Base-by-base conservation (phyloP, 768 basidiomycete species). In the Boletus vermiculosoides region DNA sequence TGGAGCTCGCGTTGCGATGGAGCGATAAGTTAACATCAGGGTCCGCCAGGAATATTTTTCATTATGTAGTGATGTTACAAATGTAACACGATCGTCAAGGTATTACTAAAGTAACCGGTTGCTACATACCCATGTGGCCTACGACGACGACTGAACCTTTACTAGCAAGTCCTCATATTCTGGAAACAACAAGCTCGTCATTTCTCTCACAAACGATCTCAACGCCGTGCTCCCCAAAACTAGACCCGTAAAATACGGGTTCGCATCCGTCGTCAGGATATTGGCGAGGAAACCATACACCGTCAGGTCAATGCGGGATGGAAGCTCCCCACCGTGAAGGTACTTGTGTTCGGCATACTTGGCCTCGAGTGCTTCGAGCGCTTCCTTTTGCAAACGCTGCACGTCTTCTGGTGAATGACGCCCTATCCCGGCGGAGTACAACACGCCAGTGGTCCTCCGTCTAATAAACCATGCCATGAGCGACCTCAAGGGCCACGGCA, bases 381-480 rank as follows among this genome's bases (percentile, higher is more conserved):
- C 69, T 55, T 73, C 72, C 50, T 53, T 65, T 50, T 72, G 63
- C 52, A 73, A 52, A 37, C 62, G 53, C 15, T 71, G 63, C 40
- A 69, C 68, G 39, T 73, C 72, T 45, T 69, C 72, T n/a, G 46
- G 56, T n/a, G 70, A 66, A 52, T 74, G 72, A 5, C 72, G 63
- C 37, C 73, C 72, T 2, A 71, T 44, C n/a, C 72, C 73, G 1
- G 37, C 58, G 15, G 54, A 41, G 58, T 68, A 59, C 42, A 74
- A 34, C 42, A 30, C 45, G 7, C 47, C 31, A 2, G 36, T 60
- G 33, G 62, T 16, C 30, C 57, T 72, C 52, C 72, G 6, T 50
- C 59, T 48, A 41, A 66, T 55, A 48, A 45, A 63, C 66, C 68
- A 67, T 2, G 58, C 22, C 23, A 74, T 0, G 18, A 73, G 3